phyloP scores from a whole-genome alignment of 140 eudicot genomes.

The Bidens hawaiensis region DNA sequence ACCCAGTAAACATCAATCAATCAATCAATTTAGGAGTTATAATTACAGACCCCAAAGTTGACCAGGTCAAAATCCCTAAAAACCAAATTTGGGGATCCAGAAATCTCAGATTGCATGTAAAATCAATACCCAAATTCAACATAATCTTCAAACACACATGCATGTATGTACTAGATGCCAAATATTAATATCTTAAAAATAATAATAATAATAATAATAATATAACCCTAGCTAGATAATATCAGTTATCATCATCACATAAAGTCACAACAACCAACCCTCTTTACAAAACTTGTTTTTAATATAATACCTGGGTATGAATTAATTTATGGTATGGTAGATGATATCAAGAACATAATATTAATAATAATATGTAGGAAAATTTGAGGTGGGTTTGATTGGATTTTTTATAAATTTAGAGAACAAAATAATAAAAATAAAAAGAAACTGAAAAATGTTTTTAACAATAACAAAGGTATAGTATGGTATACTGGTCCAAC shows the following conservation, averaged over 20 bases:
- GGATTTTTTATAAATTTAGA: no score
- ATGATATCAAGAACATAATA: constrained; percentile 26
- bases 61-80: constrained; percentile 37
- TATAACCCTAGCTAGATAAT: constrained; percentile 28
- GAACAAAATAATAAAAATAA: no score
- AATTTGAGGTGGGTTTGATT: constrained; percentile 25
- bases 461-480: no score
- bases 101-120: constrained; percentile 5
- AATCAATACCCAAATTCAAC: constrained; percentile 5
- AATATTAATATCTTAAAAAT: background rate
- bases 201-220: background rate
- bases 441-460: background rate
- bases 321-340: constrained; percentile 8
- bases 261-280: background rate
- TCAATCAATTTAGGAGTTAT: constrained; percentile 22
- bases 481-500: constrained; percentile 29
- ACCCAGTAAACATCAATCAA: constrained; percentile 20
- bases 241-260: background rate
- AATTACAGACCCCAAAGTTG: constrained; percentile 22
- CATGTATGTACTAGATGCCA: background rate
- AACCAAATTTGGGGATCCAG: background rate
- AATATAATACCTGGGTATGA: constrained; percentile 25
- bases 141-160: background rate
- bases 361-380: constrained; percentile 13
- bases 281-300: no score